Percentiles rank a stretch among this genome's conserved stretches.
phyloP scores from a whole-genome alignment of 768 basidiomycete genomes.

The Sporobolomyces phaffii region DNA sequence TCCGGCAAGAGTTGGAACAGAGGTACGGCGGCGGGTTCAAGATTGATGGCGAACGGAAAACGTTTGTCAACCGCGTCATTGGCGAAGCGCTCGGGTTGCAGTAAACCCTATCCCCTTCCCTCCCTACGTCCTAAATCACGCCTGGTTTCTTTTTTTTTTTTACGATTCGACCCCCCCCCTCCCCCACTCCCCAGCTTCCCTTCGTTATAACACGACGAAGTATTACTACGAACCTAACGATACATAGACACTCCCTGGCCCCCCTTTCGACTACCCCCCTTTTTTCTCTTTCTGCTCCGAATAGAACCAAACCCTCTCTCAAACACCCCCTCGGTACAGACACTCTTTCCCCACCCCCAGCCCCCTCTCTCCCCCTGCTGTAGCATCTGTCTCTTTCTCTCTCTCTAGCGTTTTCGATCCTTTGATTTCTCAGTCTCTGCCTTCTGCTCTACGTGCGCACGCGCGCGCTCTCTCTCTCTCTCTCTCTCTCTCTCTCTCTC shows the following conservation, averaged over 20 bases:
- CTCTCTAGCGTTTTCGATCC: too few species aligned
- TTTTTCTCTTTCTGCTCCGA: background rate
- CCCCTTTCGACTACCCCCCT: background rate
- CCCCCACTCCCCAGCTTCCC: background rate
- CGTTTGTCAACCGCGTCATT: slow-evolving; percentile 69
- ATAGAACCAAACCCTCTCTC: too few species aligned
- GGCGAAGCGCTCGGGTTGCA: slow-evolving; percentile 47
- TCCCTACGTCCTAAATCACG: too few species aligned
- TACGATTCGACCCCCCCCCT: background rate
- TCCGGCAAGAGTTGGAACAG: slow-evolving; percentile 74
- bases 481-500: background rate
- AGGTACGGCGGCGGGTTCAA: slow-evolving; percentile 63
- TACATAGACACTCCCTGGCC: background rate
- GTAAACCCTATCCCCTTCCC: background rate
- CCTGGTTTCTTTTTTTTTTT: too few species aligned
- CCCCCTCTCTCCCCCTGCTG: too few species aligned
- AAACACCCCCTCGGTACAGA: background rate
- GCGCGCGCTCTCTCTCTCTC: too few species aligned
- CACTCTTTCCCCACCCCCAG: too few species aligned
- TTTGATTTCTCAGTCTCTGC: too few species aligned
- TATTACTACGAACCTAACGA: too few species aligned
- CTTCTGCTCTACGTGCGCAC: too few species aligned
- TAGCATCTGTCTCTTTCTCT: too few species aligned
- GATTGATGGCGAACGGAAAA: slow-evolving; percentile 60
- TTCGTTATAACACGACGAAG: too few species aligned